Base-by-base conservation (phyloP, 2,329 filamentous ascomycete genomes). In the Helicocarpus griseus region DNA sequence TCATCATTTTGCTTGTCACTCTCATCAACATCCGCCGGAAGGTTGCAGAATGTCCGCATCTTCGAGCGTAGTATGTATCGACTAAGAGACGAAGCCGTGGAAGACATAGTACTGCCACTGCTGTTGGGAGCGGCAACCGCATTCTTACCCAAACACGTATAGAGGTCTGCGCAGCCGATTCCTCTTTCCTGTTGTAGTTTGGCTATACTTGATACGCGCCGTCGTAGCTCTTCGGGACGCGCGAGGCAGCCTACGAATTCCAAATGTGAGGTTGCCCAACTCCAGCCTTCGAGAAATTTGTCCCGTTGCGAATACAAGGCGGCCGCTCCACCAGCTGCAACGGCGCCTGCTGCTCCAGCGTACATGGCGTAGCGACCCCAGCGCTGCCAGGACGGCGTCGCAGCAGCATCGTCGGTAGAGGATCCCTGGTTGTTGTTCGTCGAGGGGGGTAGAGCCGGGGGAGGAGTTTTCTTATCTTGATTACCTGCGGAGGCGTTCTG, bases 171-270 rank as follows among this genome's bases (percentile, higher is more conserved):
- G 64, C 90, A 95, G 2, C 87, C 86, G 13, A 96, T 77, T 11
- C 76, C 77, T 13, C 87, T 77, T 53, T 86, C 81, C 43, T 74
- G 67, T 31, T 82, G 77, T 19, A 90, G 72, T 53, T 77, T 74
- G n/a, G 80, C 75, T 65, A 96, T 75, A 54, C 74, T 77, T n/a
- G 75, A 72, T 8, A 95, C 77, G 29, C 93, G 81, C 62, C 82
- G 79, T 59, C 83, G 82, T 57, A 97, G 74, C 63, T 95, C 89
- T 60, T 90, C 86, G 4, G 82, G 82, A n/a, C 87, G 82, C 45
- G 87, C 86, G 6, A 98, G 78, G 62, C 89, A 94, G 2, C 89
- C 89, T 1, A 97, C 87, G 62, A 97, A 98, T 67, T 93, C 87
- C 24, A 98, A 80, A 69, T 98, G 93, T 33, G 87, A 93, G 14